Conservation (phyloP, 805 yeast genomes). For the Saturnispora sanitii region DNA sequence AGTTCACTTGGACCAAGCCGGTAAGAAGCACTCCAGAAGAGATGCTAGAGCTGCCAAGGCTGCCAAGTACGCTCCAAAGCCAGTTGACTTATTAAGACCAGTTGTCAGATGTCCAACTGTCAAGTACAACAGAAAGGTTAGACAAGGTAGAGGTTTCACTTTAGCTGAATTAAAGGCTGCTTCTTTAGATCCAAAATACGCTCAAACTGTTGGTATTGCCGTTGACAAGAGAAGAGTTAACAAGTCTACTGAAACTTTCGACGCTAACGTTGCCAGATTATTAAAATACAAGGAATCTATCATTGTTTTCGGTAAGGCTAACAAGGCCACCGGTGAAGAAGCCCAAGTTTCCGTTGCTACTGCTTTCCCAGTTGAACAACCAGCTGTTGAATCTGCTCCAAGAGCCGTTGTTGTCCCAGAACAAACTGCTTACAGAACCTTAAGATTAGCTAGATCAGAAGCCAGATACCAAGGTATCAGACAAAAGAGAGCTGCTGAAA, state of each 20-base stretch:
- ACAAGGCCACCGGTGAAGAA: constrained; percentile 59
- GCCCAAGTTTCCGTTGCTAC: constrained; percentile 61
- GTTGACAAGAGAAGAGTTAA: constrained; percentile 99
- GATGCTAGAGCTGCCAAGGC: constrained; percentile 88
- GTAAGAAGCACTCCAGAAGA: constrained; percentile 97
- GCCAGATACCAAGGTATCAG: constrained; percentile 92
- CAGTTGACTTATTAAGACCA: constrained; percentile 93
- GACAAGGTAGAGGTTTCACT: constrained; percentile 99
- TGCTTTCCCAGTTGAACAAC: constrained; percentile 87
- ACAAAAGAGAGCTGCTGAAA: constrained; percentile 94
- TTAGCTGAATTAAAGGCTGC: constrained; percentile 97
- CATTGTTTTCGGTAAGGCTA: constrained; percentile 89
- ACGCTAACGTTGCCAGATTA: constrained; percentile 91
- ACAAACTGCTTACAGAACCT: constrained; percentile 79
- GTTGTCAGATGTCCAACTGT: constrained; percentile 97
- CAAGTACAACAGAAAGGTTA: constrained; percentile 98
- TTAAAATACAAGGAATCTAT: constrained; percentile 92
- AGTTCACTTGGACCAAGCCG: constrained; percentile 99
- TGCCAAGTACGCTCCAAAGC: constrained; percentile 94
- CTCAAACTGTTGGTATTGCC: constrained; percentile 97
- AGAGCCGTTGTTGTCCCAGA: constrained; percentile 79
- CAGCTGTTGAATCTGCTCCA: constrained; percentile 61
- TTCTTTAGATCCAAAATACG: constrained; percentile 87
- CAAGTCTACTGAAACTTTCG: constrained; percentile 93
- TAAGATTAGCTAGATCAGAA: constrained; percentile 90